These are phyloP conservation scores for Nelumbo lutea DNA, from an alignment of 164 flowering plant genomes.

Conservation along the genomic window DNA sequence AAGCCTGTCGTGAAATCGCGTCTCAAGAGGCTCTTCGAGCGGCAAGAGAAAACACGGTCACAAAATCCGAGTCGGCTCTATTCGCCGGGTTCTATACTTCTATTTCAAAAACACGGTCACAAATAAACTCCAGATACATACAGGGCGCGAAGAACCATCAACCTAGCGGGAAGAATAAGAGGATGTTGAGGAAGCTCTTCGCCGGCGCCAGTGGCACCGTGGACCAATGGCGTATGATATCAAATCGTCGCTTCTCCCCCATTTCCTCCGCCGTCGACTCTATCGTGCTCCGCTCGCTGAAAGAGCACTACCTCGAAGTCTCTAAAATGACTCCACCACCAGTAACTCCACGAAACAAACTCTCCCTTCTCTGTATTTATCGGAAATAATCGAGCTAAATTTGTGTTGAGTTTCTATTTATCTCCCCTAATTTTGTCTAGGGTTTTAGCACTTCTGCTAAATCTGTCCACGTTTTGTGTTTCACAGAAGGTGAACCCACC, in stretches of 20 bases:
- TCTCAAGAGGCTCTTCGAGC: no score
- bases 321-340: conserved; percentile 83
- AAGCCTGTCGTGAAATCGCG: no score
- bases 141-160: no score
- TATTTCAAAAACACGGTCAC: no score
- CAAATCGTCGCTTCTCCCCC: conserved; percentile 22
- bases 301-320: conserved; percentile 80
- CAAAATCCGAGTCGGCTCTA: no score
- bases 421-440: neutral
- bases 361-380: neutral
- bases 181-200: conserved; percentile 17
- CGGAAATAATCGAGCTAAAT: neutral
- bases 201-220: conserved; percentile 11
- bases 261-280: conserved; percentile 56
- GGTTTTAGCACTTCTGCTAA: neutral
- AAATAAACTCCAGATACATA: no score
- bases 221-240: conserved; percentile 26
- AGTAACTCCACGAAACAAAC: conserved; percentile 22
- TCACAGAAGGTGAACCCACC: conserved; percentile 81
- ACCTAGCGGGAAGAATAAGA: neutral
- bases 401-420: conserved; percentile 2
- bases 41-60: no score
- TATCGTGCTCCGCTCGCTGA: conserved; percentile 74
- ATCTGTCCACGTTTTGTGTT: neutral
- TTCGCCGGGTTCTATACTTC: no score